Conservation (phyloP, 805 yeast genomes). For the Candida broadrunensis region DNA sequence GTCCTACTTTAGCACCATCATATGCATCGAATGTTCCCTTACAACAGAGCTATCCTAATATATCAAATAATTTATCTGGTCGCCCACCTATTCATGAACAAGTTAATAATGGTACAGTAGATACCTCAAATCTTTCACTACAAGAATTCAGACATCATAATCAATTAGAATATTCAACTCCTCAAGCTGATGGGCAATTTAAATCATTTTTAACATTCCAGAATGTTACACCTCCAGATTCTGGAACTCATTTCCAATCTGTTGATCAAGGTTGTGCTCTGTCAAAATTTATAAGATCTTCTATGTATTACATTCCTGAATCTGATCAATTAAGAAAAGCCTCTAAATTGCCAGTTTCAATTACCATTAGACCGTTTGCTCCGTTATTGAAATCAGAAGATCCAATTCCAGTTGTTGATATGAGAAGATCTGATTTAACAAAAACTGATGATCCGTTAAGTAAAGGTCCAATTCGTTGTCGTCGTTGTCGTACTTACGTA, state of each 20-base stretch:
- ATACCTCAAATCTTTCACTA: slow-evolving; percentile 6
- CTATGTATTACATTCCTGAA: slow-evolving; percentile 82
- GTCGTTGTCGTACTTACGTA: slow-evolving; percentile 85
- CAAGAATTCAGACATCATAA: slow-evolving; percentile 14
- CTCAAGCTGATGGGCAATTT: slow-evolving; percentile 29
- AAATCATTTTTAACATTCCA: slow-evolving; percentile 66
- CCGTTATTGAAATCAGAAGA: slow-evolving; percentile 46
- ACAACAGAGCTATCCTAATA: neutral
- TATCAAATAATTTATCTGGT: neutral
- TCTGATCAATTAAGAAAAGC: slow-evolving; percentile 65
- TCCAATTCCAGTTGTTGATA: slow-evolving; percentile 68
- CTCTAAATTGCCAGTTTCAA: slow-evolving; percentile 77
- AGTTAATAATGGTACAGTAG: slow-evolving; percentile 1
- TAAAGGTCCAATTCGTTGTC: slow-evolving; percentile 81
- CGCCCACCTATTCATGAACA: slow-evolving; percentile 3
- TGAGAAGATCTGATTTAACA: slow-evolving; percentile 22
- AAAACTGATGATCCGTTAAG: slow-evolving; percentile 25
- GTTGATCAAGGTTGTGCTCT: slow-evolving; percentile 84
- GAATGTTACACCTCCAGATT: slow-evolving; percentile 78
- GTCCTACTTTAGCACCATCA: neutral
- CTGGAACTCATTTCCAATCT: slow-evolving; percentile 66
- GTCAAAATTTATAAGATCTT: slow-evolving; percentile 72
- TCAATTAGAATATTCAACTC: slow-evolving; percentile 21
- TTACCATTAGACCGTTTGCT: slow-evolving; percentile 84
- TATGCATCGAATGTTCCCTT: neutral